Evolutionary conservation across 371 early-diverging fungal genomes (phyloP).

Genomic region (Encephalitozoon intestinalis): DNA sequence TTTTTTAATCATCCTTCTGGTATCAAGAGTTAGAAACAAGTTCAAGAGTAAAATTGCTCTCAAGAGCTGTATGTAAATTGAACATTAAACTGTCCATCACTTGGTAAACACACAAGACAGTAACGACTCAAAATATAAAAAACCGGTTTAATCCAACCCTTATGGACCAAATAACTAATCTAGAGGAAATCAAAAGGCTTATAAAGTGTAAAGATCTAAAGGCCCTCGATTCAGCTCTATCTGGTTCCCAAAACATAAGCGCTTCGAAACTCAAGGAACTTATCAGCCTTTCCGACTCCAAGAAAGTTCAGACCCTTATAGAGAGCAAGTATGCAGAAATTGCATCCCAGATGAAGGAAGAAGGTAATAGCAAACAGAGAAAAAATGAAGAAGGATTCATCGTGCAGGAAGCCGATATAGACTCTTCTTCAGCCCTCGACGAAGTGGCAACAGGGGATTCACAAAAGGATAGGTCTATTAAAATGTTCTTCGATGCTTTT

Average conservation of each 20-base stretch:
- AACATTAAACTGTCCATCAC: neutral
- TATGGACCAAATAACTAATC: neutral
- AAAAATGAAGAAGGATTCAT: neutral
- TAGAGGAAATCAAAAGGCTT: neutral
- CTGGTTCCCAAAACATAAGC: neutral
- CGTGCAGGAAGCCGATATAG: neutral
- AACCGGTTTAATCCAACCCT: neutral
- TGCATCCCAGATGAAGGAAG: neutral
- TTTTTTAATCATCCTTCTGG: neutral
- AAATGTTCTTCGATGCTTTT: conserved; percentile 44
- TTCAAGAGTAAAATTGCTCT: neutral
- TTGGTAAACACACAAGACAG: neutral
- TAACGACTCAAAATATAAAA: neutral
- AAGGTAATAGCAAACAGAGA: neutral
- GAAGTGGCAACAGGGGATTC: conserved; percentile 10
- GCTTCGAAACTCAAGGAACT: neutral
- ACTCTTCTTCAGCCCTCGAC: neutral
- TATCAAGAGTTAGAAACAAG: neutral
- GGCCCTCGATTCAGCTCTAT: neutral
- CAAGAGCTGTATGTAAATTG: neutral
- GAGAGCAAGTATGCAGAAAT: neutral
- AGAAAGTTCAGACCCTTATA: neutral
- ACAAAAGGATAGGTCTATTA: conserved; percentile 40
- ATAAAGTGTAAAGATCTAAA: neutral
- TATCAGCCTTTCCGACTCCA: neutral